Percentiles rank a stretch among this genome's conserved stretches.
These are phyloP conservation scores for Ormosia emarginata DNA, from an alignment of 306 rosid species.

Conservation along the genomic window DNA sequence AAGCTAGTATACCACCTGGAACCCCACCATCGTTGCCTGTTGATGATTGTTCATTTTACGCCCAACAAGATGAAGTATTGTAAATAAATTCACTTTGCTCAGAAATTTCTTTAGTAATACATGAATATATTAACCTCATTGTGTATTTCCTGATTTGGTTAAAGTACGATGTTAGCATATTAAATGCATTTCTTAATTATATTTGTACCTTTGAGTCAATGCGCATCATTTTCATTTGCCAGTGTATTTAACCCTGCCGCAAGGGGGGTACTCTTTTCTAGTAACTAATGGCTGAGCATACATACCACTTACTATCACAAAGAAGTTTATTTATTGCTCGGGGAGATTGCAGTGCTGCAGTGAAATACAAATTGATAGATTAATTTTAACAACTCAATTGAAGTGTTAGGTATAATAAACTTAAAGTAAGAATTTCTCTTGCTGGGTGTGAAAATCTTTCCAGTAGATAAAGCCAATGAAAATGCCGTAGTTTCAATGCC, in stretches of 20 bases:
- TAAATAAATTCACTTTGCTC: constrained; percentile 24
- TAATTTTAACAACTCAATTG: too few species aligned
- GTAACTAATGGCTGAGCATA: not conserved
- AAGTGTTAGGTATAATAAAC: too few species aligned
- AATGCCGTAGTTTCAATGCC: too few species aligned
- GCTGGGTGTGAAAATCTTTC: too few species aligned
- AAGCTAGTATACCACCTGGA: constrained; percentile 94
- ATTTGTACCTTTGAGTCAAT: not conserved
- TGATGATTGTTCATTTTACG: constrained; percentile 57
- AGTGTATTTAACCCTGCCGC: not conserved
- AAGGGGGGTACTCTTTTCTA: not conserved
- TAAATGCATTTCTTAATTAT: not conserved
- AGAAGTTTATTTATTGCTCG: not conserved
- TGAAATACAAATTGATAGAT: too few species aligned
- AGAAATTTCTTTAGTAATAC: not conserved
- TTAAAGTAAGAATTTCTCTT: too few species aligned
- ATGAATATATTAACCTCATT: not conserved
- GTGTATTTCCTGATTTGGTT: constrained; percentile 15
- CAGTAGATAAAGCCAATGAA: too few species aligned
- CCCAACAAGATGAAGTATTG: constrained; percentile 67
- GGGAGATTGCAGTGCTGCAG: not conserved
- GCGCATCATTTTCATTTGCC: not conserved
- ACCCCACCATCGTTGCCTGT: constrained; percentile 93
- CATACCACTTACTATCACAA: not conserved
- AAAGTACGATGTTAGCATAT: not conserved